Evolutionary conservation across 768 basidiomycete species (phyloP), one percentile per base, ranked within the genome.

Genomic region (Podaxis mareebaensis): DNA sequence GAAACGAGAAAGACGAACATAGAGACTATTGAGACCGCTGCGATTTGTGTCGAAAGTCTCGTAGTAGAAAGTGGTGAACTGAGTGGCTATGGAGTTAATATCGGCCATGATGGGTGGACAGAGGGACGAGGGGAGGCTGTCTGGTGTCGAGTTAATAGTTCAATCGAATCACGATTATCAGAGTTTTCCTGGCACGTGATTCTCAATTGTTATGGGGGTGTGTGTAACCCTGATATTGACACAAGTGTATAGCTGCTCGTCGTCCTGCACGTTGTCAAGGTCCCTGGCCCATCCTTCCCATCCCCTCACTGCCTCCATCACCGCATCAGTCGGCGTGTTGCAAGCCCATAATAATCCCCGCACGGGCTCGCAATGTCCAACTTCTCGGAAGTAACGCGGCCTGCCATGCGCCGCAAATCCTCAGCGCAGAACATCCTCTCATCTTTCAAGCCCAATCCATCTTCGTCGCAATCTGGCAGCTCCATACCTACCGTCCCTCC

Each of bases 61-160:
- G 78, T 97, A 98, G 85, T 97, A 98, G 78, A 83, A 96, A 33
- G 85, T 78, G 65, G 84, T 83, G 73, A 93, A 95, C 69, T 94
- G 87, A 72, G 86, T 83, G 8, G 94, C 93, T 73, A 98, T 81
- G 7, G 75, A 67, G 71, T 84, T 83, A 72, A 91, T 81, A 76
- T 95, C 92, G 67, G 91, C 90, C 71, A 72, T 73, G 68, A 67
- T 60, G 44, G 59, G 30, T 44, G 58, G 67, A 65, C 66, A 53
- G 60, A 69, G 58, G 61, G 66, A 67, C 42, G 46, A 61, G 36
- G 33, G 44, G 40, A 42, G 3, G 13, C 11, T n/a, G 44, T n/a
- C 24, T 48, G 63, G 65, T 8, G 61, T 63, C 66, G 65, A 67
- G 20, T 40, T 49, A 55, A 24, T 28, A 17, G 53, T 33, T 44